These are phyloP conservation scores for Hypoxylon sp. DNA, from an alignment of 2,329 filamentous ascomycete genomes.

Conservation along the genomic window DNA sequence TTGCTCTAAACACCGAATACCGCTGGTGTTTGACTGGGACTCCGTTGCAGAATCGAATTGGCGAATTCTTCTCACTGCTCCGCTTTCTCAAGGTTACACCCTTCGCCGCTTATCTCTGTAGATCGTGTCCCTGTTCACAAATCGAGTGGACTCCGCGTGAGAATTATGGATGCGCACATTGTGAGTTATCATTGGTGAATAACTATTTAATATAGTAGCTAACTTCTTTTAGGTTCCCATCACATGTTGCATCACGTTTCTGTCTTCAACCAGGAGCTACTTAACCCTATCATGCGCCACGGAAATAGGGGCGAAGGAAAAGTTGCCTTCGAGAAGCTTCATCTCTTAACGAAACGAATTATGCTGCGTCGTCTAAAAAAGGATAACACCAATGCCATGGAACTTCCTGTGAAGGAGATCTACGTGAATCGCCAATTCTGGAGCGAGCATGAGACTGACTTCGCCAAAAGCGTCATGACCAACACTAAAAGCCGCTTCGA, in stretches of 20 bases:
- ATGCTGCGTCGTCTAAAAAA: slow-evolving; percentile 97
- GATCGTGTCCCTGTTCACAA: slow-evolving; percentile 82
- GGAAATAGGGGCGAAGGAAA: slow-evolving; percentile 74
- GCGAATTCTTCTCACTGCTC: slow-evolving; percentile 95
- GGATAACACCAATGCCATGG: slow-evolving; percentile 94
- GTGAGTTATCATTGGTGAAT: slow-evolving; percentile 65
- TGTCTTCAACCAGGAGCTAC: slow-evolving; percentile 93
- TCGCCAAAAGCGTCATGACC: slow-evolving; percentile 95
- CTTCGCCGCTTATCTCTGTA: slow-evolving; percentile 95
- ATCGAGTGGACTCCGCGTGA: slow-evolving; percentile 84
- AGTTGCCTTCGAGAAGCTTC: slow-evolving; percentile 83
- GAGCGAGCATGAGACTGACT: slow-evolving; percentile 94
- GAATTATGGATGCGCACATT: slow-evolving; percentile 78
- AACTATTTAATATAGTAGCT: slow-evolving; percentile 40
- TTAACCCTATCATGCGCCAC: slow-evolving; percentile 82
- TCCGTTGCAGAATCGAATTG: slow-evolving; percentile 95
- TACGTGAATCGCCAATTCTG: slow-evolving; percentile 96
- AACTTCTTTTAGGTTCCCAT: slow-evolving; percentile 46
- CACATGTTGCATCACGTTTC: slow-evolving; percentile 72
- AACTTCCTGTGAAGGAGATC: slow-evolving; percentile 94
- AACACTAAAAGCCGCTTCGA: slow-evolving; percentile 91
- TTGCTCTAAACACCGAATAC: slow-evolving; percentile 87
- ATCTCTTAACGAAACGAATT: slow-evolving; percentile 89
- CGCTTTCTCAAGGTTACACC: slow-evolving; percentile 91
- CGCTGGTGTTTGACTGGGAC: slow-evolving; percentile 98